These are phyloP conservation scores for Aspergillus udagawae DNA, from an alignment of 2,329 filamentous ascomycete species.

Conservation along the genomic window DNA sequence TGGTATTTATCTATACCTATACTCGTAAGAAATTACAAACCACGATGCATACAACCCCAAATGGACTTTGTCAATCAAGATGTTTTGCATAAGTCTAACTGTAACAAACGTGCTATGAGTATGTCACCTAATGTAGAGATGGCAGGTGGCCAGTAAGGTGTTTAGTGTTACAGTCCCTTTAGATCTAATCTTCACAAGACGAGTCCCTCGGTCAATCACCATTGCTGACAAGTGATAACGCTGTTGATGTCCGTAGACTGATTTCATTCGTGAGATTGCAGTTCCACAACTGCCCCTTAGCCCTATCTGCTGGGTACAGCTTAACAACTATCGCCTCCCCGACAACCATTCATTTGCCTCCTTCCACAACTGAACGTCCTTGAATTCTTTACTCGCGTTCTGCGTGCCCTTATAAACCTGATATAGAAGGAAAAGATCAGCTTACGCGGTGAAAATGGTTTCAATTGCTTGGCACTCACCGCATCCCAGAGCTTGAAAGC, in stretches of 20 bases:
- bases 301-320: not conserved
- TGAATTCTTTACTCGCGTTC: constrained; percentile 48
- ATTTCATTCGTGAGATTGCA: not conserved
- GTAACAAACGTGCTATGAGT: not conserved
- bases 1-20: constrained; percentile 22
- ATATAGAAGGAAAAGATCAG: not conserved
- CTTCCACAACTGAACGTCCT: constrained; percentile 54
- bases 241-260: not conserved
- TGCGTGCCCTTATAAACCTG: constrained; percentile 58
- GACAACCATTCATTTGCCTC: constrained; percentile 58
- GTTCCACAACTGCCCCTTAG: not conserved
- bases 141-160: not conserved
- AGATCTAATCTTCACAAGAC: constrained; percentile 2
- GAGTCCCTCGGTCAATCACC: not conserved
- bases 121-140: not conserved
- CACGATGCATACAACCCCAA: not conserved
- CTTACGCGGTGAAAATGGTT: not conserved
- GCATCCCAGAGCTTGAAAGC: constrained; percentile 65
- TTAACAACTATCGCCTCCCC: constrained; percentile 29
- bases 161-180: not conserved
- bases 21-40: not conserved
- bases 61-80: not conserved
- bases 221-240: not conserved
- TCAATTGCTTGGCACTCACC: constrained; percentile 39
- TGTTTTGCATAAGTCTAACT: not conserved